Base-by-base conservation (phyloP, 2,329 filamentous ascomycete species). In the Sarocladium brachiariae region DNA sequence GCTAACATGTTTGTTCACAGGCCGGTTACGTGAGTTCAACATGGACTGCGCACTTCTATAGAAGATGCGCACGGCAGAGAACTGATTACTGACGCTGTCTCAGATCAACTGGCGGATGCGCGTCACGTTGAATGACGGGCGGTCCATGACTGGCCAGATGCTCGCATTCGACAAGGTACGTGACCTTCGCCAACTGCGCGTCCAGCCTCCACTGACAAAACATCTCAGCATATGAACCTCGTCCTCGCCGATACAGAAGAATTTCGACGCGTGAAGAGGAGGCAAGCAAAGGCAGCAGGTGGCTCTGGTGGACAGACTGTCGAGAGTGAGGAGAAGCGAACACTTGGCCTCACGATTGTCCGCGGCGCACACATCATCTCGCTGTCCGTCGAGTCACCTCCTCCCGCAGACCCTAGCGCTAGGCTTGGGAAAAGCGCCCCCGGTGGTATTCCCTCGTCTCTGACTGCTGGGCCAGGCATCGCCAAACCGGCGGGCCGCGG, bases 21-120 rank as follows among this genome's bases (percentile, higher is more conserved):
- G 81, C 81, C 72, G 83, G 82, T 70, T 84, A 85, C 72, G 83
- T 86, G 83, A 61, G 83, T 83, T 57, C 52, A 52, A 56, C 24
- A 21, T 4, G 21, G 13, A 8, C 18, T 30, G 6, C 7, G 18
- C 21, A 18, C 58, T 53, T 52, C 68, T 7, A 19, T 8, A 7
- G 4, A 19, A 10, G 10, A 3, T 25, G 39, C 39, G 19, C 39
- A n/a, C n/a, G 4, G 11, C 24, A 68, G 24, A 18, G 46, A 19
- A 24, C 7, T 49, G 49, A 31, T 18, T n/a, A 19, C 45, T 45
- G 39, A 45, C 16, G 30, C 19, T 19, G 19, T 48, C 27, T 5
- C 55, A 97, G 93, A 95, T 99, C 80, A 97, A 99, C 77, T 97
- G 95, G 78, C 89, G 92, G 72, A 97, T 99, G 91, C 86, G 92